These are phyloP conservation scores for Clarireedia hainanense DNA, from an alignment of 2,329 filamentous ascomycete species.

Conservation along the genomic window DNA sequence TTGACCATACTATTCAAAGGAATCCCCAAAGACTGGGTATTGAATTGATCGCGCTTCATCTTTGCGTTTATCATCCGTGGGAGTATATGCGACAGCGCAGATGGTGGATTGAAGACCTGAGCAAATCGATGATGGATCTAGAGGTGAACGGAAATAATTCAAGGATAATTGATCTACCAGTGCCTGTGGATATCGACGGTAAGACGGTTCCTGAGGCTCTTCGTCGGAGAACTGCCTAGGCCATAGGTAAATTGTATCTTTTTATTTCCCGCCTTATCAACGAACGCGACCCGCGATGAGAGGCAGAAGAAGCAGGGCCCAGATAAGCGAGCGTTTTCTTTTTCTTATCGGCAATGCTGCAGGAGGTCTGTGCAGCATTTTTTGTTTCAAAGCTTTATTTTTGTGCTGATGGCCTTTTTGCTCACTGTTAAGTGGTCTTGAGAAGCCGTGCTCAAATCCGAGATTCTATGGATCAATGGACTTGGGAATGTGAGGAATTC, in stretches of 20 bases:
- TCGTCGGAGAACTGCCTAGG: neutral
- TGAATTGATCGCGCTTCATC: constrained; percentile 44
- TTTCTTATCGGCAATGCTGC: neutral
- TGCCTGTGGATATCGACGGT: neutral
- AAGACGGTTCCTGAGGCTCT: constrained; percentile 5
- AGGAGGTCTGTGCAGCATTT: neutral
- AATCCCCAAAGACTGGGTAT: constrained; percentile 59
- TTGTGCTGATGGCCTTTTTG: neutral
- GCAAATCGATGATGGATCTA: too few relatives aligned
- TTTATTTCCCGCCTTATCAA: too few relatives aligned
- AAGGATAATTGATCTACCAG: neutral
- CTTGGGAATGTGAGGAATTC: neutral
- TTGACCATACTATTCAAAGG: constrained; percentile 59
- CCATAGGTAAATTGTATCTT: too few relatives aligned
- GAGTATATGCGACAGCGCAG: constrained; percentile 5
- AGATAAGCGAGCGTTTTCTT: neutral
- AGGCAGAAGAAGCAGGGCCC: too few relatives aligned
- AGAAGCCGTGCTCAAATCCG: neutral
- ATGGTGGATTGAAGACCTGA: neutral
- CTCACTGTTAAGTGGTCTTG: neutral
- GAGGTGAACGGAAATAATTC: neutral
- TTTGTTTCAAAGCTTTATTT: neutral
- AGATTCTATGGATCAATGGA: neutral
- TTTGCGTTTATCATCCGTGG: constrained; percentile 6
- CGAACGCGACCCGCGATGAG: too few relatives aligned